Conservation (phyloP, 2,329 filamentous ascomycete genomes). For the Epichloe baconii region DNA sequence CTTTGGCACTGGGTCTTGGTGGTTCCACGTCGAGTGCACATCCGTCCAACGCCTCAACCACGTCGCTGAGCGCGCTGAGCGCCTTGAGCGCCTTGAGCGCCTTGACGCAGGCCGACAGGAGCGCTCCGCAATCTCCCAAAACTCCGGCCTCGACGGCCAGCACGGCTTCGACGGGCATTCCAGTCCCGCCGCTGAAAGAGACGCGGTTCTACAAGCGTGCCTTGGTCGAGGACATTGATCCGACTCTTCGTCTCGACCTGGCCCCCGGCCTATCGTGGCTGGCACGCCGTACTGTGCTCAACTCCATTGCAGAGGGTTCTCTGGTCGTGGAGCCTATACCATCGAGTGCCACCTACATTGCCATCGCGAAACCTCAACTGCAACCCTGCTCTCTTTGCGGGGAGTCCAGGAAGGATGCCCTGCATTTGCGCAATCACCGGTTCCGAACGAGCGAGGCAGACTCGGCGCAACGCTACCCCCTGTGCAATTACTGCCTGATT, state of each 20-base stretch:
- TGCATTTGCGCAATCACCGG: conserved; percentile 67
- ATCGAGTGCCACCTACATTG: conserved; percentile 36
- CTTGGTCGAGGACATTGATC: conserved; percentile 83
- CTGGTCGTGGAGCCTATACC: conserved; percentile 84
- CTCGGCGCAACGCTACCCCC: conserved; percentile 73
- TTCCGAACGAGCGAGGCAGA: conserved; percentile 84
- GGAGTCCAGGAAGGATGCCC: conserved; percentile 58
- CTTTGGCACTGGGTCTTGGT: conserved; percentile 31
- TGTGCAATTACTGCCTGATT: conserved; percentile 78
- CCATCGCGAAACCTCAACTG: conserved; percentile 37
- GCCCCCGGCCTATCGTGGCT: conserved; percentile 92
- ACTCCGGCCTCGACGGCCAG: conserved; percentile 42
- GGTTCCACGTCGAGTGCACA: conserved; percentile 32
- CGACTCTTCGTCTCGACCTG: conserved; percentile 76
- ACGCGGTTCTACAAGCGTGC: conserved; percentile 89
- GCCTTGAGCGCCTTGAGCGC: conserved; percentile 26
- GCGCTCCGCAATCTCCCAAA: conserved; percentile 45
- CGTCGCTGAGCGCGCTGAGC: conserved; percentile 41
- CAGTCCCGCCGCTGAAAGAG: conserved; percentile 61
- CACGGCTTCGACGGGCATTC: conserved; percentile 24
- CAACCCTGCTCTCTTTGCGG: conserved; percentile 80
- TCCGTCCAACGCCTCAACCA: conserved; percentile 46
- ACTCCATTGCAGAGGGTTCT: conserved; percentile 69
- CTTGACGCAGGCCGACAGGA: conserved; percentile 31
- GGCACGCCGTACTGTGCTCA: conserved; percentile 71